Conservation (phyloP, 805 yeast genomes). For the Wickerhamiella allomyrinae region DNA sequence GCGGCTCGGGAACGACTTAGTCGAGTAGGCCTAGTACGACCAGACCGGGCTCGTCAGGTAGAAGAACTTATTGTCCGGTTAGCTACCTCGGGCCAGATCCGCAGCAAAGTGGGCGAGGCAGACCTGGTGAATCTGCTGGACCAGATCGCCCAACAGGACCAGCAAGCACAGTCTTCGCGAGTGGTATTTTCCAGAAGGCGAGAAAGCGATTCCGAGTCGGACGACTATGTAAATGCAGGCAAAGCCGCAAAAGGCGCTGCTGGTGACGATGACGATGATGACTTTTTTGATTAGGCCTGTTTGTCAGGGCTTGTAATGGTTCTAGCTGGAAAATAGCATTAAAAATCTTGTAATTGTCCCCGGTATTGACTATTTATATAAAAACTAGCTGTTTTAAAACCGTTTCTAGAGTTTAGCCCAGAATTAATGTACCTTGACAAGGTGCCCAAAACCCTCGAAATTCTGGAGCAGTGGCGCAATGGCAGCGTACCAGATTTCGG, state of each 20-base stretch:
- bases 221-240: slow-evolving; percentile 19
- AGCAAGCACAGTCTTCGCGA: slow-evolving; percentile 26
- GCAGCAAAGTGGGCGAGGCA: slow-evolving; percentile 59
- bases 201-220: slow-evolving; percentile 26
- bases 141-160: slow-evolving; percentile 60
- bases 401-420: too few species aligned
- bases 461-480: slow-evolving; percentile 4
- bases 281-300: slow-evolving; percentile 30
- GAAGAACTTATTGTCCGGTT: slow-evolving; percentile 64
- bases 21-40: slow-evolving; percentile 76
- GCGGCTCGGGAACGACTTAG: slow-evolving; percentile 78
- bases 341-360: too few species aligned
- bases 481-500: slow-evolving; percentile 6
- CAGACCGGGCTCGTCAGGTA: slow-evolving; percentile 81
- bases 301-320: too few species aligned
- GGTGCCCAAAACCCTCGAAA: not conserved
- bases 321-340: too few species aligned
- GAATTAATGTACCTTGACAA: too few species aligned
- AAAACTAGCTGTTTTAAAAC: too few species aligned
- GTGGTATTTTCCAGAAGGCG: slow-evolving; percentile 33
- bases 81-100: slow-evolving; percentile 62
- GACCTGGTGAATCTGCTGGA: slow-evolving; percentile 75
- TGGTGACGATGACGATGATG: slow-evolving; percentile 24
- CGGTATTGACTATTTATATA: too few species aligned
- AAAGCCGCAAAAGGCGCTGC: not conserved